These are phyloP conservation scores for Helicostylum pulchrum DNA, from an alignment of 192 early-diverging fungal species.

Conservation along the genomic window DNA sequence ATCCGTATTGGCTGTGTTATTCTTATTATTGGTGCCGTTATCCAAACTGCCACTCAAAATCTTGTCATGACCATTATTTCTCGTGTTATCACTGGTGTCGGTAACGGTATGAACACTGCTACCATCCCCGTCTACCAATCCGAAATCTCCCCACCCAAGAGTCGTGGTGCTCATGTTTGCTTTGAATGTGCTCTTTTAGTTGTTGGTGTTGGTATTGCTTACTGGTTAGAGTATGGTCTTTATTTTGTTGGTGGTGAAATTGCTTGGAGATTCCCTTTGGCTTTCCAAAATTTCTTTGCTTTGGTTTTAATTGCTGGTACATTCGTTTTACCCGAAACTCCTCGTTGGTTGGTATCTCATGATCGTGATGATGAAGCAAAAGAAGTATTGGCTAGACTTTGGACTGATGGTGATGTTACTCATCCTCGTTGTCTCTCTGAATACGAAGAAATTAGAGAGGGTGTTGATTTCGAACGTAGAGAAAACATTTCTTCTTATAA, in stretches of 20 bases:
- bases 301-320: constrained; percentile 55
- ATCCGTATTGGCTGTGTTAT: constrained; percentile 47
- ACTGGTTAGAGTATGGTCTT: constrained; percentile 45
- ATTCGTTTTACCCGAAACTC: constrained; percentile 70
- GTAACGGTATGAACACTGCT: constrained; percentile 50
- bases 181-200: constrained; percentile 50
- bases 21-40: constrained; percentile 47
- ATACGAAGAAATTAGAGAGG: constrained; percentile 24
- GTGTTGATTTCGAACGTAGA: constrained; percentile 19
- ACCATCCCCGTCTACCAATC: constrained; percentile 51
- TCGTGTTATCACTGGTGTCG: constrained; percentile 50
- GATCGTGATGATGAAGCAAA: constrained; percentile 27
- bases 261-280: constrained; percentile 72
- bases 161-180: constrained; percentile 49
- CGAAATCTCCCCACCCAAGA: constrained; percentile 51
- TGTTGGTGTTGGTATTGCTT: constrained; percentile 48
- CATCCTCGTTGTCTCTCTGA: constrained; percentile 21
- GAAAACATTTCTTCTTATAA: constrained; percentile 24
- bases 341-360: constrained; percentile 59
- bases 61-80: constrained; percentile 48
- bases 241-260: constrained; percentile 27
- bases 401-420: constrained; percentile 18
- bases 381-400: constrained; percentile 19
- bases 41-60: constrained; percentile 46
- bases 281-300: constrained; percentile 69